Conservation (phyloP, 2,329 filamentous ascomycete species). For the Fusarium nelsonii region DNA sequence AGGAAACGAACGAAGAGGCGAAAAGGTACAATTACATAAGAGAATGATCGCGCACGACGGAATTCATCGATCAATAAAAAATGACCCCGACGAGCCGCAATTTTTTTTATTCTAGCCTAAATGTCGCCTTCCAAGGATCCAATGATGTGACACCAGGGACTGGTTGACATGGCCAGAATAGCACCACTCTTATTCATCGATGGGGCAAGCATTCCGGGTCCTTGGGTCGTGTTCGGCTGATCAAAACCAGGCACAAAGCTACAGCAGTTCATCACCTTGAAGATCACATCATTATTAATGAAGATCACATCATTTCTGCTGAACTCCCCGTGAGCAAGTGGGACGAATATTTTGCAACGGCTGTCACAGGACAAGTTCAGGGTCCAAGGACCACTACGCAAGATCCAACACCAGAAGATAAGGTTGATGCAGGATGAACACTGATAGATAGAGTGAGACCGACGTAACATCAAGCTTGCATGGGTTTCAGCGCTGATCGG, state of each 20-base stretch:
- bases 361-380: not conserved
- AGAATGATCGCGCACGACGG: not conserved
- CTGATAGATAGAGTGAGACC: not conserved
- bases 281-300: constrained; percentile 16
- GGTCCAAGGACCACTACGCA: not conserved
- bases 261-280: not conserved
- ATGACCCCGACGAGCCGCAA: constrained; percentile 32
- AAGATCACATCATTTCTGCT: constrained; percentile 11
- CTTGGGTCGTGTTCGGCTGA: constrained; percentile 12
- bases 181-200: constrained; percentile 22
- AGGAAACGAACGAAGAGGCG: not conserved
- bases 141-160: constrained; percentile 37
- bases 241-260: not conserved
- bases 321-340: constrained; percentile 16
- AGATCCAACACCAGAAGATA: not conserved
- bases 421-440: not conserved
- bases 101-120: constrained; percentile 10
- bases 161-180: constrained; percentile 7
- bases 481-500: constrained; percentile 4
- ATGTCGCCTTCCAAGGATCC: constrained; percentile 40
- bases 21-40: not conserved
- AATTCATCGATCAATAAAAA: not conserved
- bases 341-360: not conserved
- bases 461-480: constrained; percentile 7
- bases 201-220: constrained; percentile 11